Evolutionary conservation across 1,284 basidiomycete genomes (phyloP), one percentile per base, ranked within the genome.

Genomic region (Salmacisia buchloeana): DNA sequence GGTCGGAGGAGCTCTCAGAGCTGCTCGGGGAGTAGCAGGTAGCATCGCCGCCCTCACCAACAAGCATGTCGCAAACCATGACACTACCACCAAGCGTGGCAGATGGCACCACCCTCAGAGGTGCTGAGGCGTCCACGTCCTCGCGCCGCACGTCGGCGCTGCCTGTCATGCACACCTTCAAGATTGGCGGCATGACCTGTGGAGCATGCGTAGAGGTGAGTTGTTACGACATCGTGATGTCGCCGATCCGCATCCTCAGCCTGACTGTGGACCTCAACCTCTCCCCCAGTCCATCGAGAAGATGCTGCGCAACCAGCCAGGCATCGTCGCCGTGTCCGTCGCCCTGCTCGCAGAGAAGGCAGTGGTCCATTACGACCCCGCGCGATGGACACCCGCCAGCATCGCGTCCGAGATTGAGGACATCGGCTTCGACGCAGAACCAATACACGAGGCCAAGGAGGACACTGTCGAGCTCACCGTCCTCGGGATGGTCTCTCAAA

Each of bases 281-380:
- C 49, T 31, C 33, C 7, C 33, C 10, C 63, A 70, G 65, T 87
- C 91, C n/a, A 97, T 98, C 70, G 96, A 99, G 80, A 85, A 87
- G 25, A 90, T 91, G 83, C 85, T 99, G n/a, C 83, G 88, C 66
- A 83, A 83, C 12, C 90, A 94, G 80, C 82, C 86, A 23, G 96
- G 96, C 25, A 94, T 99, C 62, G 81, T 87, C 64, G 90, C 88
- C 6, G 83, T 97, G 64, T 91, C 92, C 76, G 93, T 99, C 25
- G 94, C 94, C 15, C 84, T 99, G 21, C 85, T 99, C 29, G 90
- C 96, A 10, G 94, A 99, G 81, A 87, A 92, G 29, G 94, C 89
- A 2, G 85, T 92, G 35, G 84, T 99, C 69, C 90, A 92, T 76
- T 98, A 90, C 76, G 91, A 97, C 76, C 85, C 89, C 23, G 56